Base-by-base conservation (phyloP, 768 basidiomycete species). In the Tulasnella sp. region DNA sequence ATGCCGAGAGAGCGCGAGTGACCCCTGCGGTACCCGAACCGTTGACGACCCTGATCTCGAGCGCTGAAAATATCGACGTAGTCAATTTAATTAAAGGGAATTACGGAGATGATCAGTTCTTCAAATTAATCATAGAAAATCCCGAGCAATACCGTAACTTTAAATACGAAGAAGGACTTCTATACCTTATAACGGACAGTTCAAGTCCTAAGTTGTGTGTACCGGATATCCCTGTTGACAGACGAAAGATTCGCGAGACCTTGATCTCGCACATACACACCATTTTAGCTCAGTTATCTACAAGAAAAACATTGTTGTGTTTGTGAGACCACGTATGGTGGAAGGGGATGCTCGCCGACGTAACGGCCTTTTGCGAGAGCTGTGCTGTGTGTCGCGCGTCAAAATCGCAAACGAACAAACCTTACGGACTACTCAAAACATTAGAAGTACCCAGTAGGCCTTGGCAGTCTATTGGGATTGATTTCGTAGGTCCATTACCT, bases 101-200 rank as follows among this genome's bases (percentile, higher is more conserved):
- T 0, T 80, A 82, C 45, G 72, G n/a, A 4, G 77, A 79, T 7
- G 77, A 78, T 72, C 79, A 79, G 58, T 81, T 83, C 77, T 84
- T 84, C 39, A 79, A 68, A 1, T 31, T 72, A 0, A 80, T 85
- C 12, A 4, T 83, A 0, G 73, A 73, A 12, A n/a, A 67, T 1
- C 77, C 77, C 3, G 11, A 5, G 1, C 39, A 70, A 9, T 71
- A 76, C 67, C 15, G 40, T 12, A 40, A 58, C 11, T 80, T 79
- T 58, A 36, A 0, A 79, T n/a, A 67, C 25, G 25, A 8, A 25
- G 7, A 8, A 8, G 34, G 64, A 67, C 64, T 67, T 8, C n/a
- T 67, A 36, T 67, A 25, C 12, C 64, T 67, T n/a, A 67, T 14
- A 11, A n/a, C 29, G 29, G 38, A 40, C 25, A 11, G 37, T 36